phyloP scores from a whole-genome alignment of 108 stramenopile species.

The Tribonema minus region DNA sequence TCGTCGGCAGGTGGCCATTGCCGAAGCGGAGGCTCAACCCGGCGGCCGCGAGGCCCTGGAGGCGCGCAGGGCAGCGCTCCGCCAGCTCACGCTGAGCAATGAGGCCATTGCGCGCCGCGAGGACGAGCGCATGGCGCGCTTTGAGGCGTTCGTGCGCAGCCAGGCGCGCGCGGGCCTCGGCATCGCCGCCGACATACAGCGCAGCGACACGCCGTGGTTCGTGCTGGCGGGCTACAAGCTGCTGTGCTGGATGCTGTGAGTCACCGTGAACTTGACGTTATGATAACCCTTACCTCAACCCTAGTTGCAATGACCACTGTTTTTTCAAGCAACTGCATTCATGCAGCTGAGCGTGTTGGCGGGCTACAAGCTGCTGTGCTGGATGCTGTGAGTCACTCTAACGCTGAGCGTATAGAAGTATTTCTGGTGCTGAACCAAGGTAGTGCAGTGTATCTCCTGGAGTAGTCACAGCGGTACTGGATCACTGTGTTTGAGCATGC shows the following conservation, averaged over 20 bases:
- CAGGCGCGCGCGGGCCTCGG: slow-evolving; percentile 18
- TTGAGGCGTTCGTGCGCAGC: neutral
- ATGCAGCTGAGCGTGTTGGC: slow-evolving; percentile 20
- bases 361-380: slow-evolving; percentile 34
- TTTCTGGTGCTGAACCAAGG: no score
- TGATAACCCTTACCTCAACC: no score
- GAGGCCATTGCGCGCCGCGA: slow-evolving; percentile 20
- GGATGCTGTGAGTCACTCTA: slow-evolving; percentile 17
- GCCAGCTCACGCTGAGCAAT: slow-evolving; percentile 30
- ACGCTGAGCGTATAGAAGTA: neutral
- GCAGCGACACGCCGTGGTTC: slow-evolving; percentile 26
- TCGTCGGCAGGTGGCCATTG: slow-evolving; percentile 13
- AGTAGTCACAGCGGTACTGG: no score
- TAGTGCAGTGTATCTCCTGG: no score
- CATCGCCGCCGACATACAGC: slow-evolving; percentile 8
- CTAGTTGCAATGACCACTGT: no score
- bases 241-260: slow-evolving; percentile 37
- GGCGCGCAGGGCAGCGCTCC: slow-evolving; percentile 6
- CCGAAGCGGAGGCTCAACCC: slow-evolving; percentile 1
- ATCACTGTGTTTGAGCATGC: no score
- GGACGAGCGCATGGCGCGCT: slow-evolving; percentile 3
- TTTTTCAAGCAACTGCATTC: no score
- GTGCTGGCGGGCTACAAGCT: slow-evolving; percentile 17
- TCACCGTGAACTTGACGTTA: neutral
- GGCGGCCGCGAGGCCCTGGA: neutral